These are phyloP conservation scores for Solanum neorickii DNA, from an alignment of 257 asterid genomes.

Conservation along the genomic window DNA sequence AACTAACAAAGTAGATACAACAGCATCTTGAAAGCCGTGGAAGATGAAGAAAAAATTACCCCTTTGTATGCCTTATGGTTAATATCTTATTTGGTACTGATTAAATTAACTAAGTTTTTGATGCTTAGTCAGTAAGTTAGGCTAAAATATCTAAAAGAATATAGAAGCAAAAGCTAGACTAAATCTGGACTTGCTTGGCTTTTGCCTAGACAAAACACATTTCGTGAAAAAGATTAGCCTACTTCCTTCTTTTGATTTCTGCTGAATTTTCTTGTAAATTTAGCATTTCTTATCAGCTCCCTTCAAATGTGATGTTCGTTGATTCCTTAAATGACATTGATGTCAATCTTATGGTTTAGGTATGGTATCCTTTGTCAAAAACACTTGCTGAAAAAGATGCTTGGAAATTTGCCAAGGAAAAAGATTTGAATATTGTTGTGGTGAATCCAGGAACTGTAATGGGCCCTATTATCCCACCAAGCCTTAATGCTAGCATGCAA, in stretches of 20 bases:
- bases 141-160: background rate
- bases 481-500: conserved; percentile 67
- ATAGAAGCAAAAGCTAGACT: background rate
- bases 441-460: conserved; percentile 81
- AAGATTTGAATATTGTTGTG: conserved; percentile 66
- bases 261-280: background rate
- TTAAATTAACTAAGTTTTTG: background rate
- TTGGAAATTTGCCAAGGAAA: conserved; percentile 82
- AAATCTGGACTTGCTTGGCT: background rate
- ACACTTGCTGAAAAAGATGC: conserved; percentile 84
- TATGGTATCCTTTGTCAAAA: conserved; percentile 90
- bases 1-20: background rate
- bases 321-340: background rate
- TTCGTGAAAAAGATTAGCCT: background rate
- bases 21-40: background rate
- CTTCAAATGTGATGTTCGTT: too few species aligned
- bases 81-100: background rate
- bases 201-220: background rate
- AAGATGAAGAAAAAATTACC: background rate
- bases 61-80: background rate
- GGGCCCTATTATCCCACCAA: conserved; percentile 74
- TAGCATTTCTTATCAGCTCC: background rate
- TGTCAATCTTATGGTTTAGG: conserved; percentile 22
- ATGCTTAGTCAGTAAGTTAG: background rate
- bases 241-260: background rate